Base-by-base conservation (phyloP, 83 land plant species). In the Diphasiastrum complanatum region DNA sequence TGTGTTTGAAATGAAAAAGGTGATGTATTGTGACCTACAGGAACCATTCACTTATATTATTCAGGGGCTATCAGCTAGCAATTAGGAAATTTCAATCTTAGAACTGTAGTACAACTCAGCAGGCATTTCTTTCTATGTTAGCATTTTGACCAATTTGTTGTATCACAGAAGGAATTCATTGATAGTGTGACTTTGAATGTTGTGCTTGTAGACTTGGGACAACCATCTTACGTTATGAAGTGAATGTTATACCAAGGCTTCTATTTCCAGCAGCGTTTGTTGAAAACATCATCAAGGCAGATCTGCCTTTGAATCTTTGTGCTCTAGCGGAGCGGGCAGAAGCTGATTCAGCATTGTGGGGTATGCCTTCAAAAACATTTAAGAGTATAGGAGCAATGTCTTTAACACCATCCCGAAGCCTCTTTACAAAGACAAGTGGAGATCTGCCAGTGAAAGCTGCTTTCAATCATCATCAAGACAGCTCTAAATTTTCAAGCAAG, bases 261-360 rank as follows among this genome's bases (percentile, higher is more conserved):
- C 78, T 83, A 30, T 83, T 89, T 33, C 98, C 98, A 25, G 85
- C 91, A 30, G 85, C 84, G 27, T 81, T 93, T 68, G 63, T 93
- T 26, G 98, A 93, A 66, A 71, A 76, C 46, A 85, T 92, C 12
- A 88, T 92, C 60, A 70, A 77, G 62, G 78, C 85, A 58, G 98
- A 92, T 68, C 98, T 93, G 78, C 98, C 98, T 61, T 75, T 81
- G 20, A 93, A 89, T 66, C 82, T 93, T 64, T 70, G 49, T 48
- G 91, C 98, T 4, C 48, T 93, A 46, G 96, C 96, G n/a, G 64
- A 73, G 62, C 70, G 88, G 65, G 87, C 96, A 43, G 96, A 93
- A 74, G 72, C 56, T 14, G 73, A 38, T 23, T 67, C 40, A 47
- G 45, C 47, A 40, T 12, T 30, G 30, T 23, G 22, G 11, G 46